Conservation (phyloP, 2,329 filamentous ascomycete genomes). For the Fusarium domesticum region DNA sequence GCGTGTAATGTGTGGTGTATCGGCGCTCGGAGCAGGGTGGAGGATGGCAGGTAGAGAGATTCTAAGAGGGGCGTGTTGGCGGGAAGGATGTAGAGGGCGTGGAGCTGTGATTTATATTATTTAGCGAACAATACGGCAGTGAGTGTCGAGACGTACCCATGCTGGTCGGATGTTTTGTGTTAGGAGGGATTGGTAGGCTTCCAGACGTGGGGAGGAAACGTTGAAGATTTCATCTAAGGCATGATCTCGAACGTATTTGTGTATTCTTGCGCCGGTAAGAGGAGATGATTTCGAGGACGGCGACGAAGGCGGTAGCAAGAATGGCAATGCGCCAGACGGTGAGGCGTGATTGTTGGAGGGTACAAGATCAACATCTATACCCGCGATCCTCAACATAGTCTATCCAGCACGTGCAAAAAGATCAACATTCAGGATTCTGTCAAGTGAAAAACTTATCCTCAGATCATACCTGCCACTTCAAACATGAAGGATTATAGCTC, state of each 20-base stretch:
- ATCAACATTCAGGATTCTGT: neutral
- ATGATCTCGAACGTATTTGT: constrained; percentile 61
- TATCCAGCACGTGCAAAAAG: constrained; percentile 34
- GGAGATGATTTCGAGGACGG: constrained; percentile 48
- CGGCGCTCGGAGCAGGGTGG: constrained; percentile 59
- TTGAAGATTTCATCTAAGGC: constrained; percentile 41
- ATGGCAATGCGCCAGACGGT: constrained; percentile 82
- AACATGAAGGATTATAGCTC: constrained; percentile 87
- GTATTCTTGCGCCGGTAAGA: constrained; percentile 53
- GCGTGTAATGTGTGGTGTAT: constrained; percentile 64
- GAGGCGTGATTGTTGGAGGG: constrained; percentile 91
- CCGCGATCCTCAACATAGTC: constrained; percentile 79
- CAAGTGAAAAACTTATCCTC: too few relatives aligned
- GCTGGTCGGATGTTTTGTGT: constrained; percentile 77
- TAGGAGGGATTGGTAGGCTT: constrained; percentile 76
- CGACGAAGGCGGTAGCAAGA: constrained; percentile 61
- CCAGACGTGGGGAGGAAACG: constrained; percentile 54
- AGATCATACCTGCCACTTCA: constrained; percentile 96
- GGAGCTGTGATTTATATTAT: constrained; percentile 52
- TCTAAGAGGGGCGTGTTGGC: constrained; percentile 66
- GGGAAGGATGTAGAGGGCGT: constrained; percentile 74
- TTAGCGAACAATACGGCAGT: neutral
- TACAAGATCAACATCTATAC: constrained; percentile 62
- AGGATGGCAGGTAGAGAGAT: constrained; percentile 69
- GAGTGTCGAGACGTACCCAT: constrained; percentile 57